A percentile compares a stretch with the other conserved stretches of the same genome.
These are phyloP conservation scores for Rhizopogon roseolus DNA, from an alignment of 768 basidiomycete genomes.

Conservation along the genomic window DNA sequence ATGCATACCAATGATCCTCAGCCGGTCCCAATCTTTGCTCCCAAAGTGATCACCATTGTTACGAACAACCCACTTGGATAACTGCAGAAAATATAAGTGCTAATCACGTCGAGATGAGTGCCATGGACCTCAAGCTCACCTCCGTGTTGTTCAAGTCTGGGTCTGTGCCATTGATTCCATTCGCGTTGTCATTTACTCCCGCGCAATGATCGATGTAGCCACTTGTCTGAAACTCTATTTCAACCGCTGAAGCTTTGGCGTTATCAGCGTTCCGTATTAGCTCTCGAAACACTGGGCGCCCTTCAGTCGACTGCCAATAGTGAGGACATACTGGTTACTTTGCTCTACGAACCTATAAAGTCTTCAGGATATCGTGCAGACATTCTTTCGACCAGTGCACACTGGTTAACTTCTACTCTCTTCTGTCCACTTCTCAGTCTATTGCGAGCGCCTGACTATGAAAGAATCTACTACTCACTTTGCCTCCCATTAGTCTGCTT, in stretches of 20 bases:
- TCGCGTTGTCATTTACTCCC: background rate
- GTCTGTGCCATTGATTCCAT: background rate
- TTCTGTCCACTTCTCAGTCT: background rate
- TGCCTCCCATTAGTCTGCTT: too few relatives aligned
- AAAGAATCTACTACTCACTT: background rate
- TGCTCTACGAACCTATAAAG: conserved; percentile 8
- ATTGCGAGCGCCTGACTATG: background rate
- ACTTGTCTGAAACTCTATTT: conserved; percentile 32
- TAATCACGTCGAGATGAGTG: background rate
- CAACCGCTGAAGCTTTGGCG: conserved; percentile 31
- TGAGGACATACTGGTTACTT: background rate
- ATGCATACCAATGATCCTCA: conserved; percentile 37
- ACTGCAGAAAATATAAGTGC: conserved; percentile 13
- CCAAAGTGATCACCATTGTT: conserved; percentile 47
- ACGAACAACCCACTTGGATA: conserved; percentile 34
- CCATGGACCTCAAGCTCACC: background rate
- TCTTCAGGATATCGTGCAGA: conserved; percentile 13
- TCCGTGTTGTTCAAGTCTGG: conserved; percentile 3
- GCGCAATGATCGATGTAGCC: conserved; percentile 3
- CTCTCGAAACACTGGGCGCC: conserved; percentile 41
- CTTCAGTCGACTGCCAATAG: background rate
- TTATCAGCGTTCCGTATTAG: conserved; percentile 57
- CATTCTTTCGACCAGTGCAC: conserved; percentile 12
- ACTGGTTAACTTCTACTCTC: conserved; percentile 9
- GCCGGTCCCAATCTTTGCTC: conserved; percentile 41